Conservation (phyloP, 73 alveolate genomes). For the Durusdinium trenchii region DNA sequence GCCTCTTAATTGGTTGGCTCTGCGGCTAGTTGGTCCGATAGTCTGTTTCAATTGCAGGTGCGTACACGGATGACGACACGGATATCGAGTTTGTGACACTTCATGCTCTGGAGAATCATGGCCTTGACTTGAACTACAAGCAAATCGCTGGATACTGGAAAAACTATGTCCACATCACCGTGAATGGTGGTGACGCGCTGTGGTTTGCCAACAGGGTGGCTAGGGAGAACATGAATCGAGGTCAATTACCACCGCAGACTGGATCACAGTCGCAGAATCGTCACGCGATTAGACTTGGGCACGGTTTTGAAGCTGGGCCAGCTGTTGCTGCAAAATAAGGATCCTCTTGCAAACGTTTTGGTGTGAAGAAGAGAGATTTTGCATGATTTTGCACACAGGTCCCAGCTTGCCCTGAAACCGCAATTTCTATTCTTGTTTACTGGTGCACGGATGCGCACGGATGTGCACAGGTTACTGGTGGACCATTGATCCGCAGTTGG, state of each 20-base stretch:
- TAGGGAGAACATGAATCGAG: slow-evolving; percentile 77
- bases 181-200: slow-evolving; percentile 82
- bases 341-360: too few relatives aligned
- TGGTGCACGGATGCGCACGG: neutral
- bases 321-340: too few relatives aligned
- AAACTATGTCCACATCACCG: slow-evolving; percentile 61
- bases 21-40: neutral
- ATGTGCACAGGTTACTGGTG: slow-evolving; percentile 56
- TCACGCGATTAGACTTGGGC: neutral
- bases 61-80: slow-evolving; percentile 75
- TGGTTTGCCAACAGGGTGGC: slow-evolving; percentile 88
- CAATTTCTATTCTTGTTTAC: too few relatives aligned
- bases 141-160: slow-evolving; percentile 62
- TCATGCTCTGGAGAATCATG: slow-evolving; percentile 65
- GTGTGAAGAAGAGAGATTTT: too few relatives aligned
- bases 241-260: slow-evolving; percentile 71
- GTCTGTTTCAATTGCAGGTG: neutral
- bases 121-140: slow-evolving; percentile 55
- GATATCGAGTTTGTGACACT: slow-evolving; percentile 85
- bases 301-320: too few relatives aligned
- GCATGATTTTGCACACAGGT: too few relatives aligned
- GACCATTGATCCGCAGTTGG: slow-evolving; percentile 84
- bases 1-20: too few relatives aligned
- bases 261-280: slow-evolving; percentile 61
- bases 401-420: too few relatives aligned